Conservation (phyloP, 768 basidiomycete species). For the Rossbeevera mucosa region DNA sequence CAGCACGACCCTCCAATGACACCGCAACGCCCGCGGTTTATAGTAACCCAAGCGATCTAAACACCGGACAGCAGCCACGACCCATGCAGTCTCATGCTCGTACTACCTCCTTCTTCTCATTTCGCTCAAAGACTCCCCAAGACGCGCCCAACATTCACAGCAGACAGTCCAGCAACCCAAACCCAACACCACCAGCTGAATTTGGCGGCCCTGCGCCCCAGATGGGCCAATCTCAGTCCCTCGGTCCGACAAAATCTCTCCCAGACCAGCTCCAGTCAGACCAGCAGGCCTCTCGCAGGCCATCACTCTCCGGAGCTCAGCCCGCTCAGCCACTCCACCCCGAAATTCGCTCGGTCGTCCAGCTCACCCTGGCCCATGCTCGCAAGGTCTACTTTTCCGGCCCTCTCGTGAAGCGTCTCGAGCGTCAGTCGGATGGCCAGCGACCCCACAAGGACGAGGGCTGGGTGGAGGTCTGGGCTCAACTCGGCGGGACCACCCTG, state of each 20-base stretch:
- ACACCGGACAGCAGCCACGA: conserved; percentile 20
- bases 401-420: conserved; percentile 69
- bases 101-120: conserved; percentile 64
- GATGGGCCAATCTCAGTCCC: conserved; percentile 32
- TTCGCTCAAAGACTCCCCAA: conserved; percentile 37
- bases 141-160: conserved; percentile 11
- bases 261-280: conserved; percentile 20
- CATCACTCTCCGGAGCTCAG: conserved; percentile 15
- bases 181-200: conserved; percentile 11
- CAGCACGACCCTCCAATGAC: conserved; percentile 26
- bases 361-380: conserved; percentile 67
- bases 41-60: conserved; percentile 15
- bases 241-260: conserved; percentile 25
- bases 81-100: conserved; percentile 43
- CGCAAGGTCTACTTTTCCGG: conserved; percentile 88
- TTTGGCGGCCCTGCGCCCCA: conserved; percentile 23
- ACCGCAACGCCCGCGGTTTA: not conserved
- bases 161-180: conserved; percentile 15
- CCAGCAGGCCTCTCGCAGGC: conserved; percentile 22
- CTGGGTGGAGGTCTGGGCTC: conserved; percentile 86
- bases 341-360: conserved; percentile 77
- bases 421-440: conserved; percentile 74
- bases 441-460: conserved; percentile 66
- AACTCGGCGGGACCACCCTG: conserved; percentile 83
- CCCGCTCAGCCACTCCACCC: conserved; percentile 55